A percentile compares a stretch with the other conserved stretches of the same genome.
These are phyloP conservation scores for Sindora glabra DNA, from an alignment of 306 rosid genomes.

Conservation along the genomic window DNA sequence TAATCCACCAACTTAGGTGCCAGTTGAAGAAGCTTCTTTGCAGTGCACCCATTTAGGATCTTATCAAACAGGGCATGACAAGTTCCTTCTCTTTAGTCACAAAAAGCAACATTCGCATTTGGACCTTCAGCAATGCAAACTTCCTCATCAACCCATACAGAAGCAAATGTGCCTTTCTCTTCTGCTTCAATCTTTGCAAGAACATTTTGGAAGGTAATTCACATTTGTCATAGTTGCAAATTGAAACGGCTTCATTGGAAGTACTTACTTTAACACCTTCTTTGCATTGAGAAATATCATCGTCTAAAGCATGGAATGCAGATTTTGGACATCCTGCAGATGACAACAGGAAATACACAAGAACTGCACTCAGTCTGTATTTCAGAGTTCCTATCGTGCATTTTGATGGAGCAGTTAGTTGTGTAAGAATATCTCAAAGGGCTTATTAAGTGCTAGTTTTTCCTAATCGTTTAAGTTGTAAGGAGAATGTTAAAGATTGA, in stretches of 20 bases:
- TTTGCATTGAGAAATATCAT: constrained; percentile 30
- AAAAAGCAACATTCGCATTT: constrained; percentile 48
- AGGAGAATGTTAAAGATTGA: too few species aligned
- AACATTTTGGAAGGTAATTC: constrained; percentile 51
- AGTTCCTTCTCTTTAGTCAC: constrained; percentile 43
- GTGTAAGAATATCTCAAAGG: constrained; percentile 45
- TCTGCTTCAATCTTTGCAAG: constrained; percentile 48
- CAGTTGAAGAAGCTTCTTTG: constrained; percentile 30
- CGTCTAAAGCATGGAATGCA: constrained; percentile 49
- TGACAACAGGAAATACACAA: constrained; percentile 46
- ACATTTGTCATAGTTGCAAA: constrained; percentile 50
- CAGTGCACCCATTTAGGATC: constrained; percentile 43
- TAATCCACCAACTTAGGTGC: constrained; percentile 35
- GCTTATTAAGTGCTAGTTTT: too few species aligned
- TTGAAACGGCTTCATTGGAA: constrained; percentile 28
- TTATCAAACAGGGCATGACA: constrained; percentile 40
- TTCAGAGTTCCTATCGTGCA: constrained; percentile 40
- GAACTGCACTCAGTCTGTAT: constrained; percentile 56
- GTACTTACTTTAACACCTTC: constrained; percentile 50
- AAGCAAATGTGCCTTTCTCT: constrained; percentile 42
- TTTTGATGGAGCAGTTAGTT: constrained; percentile 33
- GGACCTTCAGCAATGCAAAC: constrained; percentile 58
- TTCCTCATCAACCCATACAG: constrained; percentile 50
- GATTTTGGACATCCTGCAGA: constrained; percentile 21
- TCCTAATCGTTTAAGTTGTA: too few species aligned